Percentiles rank a stretch among this genome's conserved stretches.
Evolutionary conservation across 140 eudicot genomes (phyloP).

Genomic region (Cichorium intybus): DNA sequence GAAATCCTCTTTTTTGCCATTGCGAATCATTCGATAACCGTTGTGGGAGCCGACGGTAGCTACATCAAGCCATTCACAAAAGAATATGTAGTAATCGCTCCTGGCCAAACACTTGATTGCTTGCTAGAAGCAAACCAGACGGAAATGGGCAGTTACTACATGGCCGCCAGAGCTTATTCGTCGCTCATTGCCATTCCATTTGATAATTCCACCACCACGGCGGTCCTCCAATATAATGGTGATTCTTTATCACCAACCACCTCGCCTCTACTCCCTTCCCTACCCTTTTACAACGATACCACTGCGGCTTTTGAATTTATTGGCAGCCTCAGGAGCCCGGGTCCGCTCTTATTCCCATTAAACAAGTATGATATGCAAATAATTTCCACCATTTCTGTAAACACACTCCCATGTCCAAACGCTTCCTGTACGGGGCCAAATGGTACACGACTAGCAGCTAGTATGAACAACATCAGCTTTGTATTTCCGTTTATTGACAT

Average conservation of each 20-base stretch:
- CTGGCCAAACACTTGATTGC: constrained; percentile 70
- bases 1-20: constrained; percentile 41
- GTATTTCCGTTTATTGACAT: constrained; percentile 36
- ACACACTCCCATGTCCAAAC: constrained; percentile 39
- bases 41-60: constrained; percentile 59
- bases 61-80: constrained; percentile 43
- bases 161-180: constrained; percentile 47
- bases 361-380: constrained; percentile 1
- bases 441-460: constrained; percentile 39
- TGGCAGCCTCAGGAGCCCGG: constrained; percentile 27
- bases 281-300: constrained; percentile 42
- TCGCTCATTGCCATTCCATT: neutral
- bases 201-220: constrained; percentile 60
- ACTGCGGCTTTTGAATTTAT: constrained; percentile 27
- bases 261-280: constrained; percentile 26
- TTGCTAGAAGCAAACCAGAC: constrained; percentile 48
- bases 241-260: neutral
- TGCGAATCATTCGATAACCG: constrained; percentile 52
- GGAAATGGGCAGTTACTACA: constrained; percentile 44
- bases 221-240: constrained; percentile 31
- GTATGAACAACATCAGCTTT: constrained; percentile 60
- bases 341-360: constrained; percentile 31
- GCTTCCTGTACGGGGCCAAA: constrained; percentile 41
- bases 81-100: constrained; percentile 39
- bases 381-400: constrained; percentile 41